phyloP scores from a whole-genome alignment of 2,329 filamentous ascomycete species.

The Pyricularia sp. region DNA sequence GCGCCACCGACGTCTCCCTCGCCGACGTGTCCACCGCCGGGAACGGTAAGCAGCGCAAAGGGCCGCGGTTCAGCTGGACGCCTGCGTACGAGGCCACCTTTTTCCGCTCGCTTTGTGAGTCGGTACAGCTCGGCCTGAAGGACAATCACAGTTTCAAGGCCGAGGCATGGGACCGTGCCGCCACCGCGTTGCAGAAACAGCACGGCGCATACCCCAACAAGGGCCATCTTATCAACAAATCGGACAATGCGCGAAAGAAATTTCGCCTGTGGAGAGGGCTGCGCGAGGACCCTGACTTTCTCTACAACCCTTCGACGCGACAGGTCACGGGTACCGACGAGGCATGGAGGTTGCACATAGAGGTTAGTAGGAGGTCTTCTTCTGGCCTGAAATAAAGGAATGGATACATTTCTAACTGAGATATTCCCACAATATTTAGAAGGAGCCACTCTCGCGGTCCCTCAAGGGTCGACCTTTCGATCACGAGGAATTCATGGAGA shows the following conservation, averaged over 20 bases:
- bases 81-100: constrained; percentile 49
- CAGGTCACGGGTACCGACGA: constrained; percentile 48
- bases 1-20: constrained; percentile 9
- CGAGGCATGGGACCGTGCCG: constrained; percentile 51
- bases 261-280: constrained; percentile 52
- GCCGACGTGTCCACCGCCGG: constrained; percentile 10
- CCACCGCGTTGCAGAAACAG: constrained; percentile 41
- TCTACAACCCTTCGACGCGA: constrained; percentile 39
- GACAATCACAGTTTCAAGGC: constrained; percentile 46
- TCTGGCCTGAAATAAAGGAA: not conserved
- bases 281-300: constrained; percentile 46
- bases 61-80: constrained; percentile 52
- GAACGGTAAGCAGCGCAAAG: constrained; percentile 20
- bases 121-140: constrained; percentile 44
- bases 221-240: constrained; percentile 54
- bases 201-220: constrained; percentile 50
- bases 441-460: constrained; percentile 48
- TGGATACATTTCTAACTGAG: constrained; percentile 4
- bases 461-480: constrained; percentile 49
- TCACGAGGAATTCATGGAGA: constrained; percentile 51
- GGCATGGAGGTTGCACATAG: constrained; percentile 46
- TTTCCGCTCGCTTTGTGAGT: constrained; percentile 51
- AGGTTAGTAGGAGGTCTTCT: constrained; percentile 29
- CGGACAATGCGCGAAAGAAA: constrained; percentile 53
- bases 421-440: constrained; percentile 25